These are phyloP conservation scores for Pseudogymnoascus sp. DNA, from an alignment of 2,329 filamentous ascomycete genomes.

Conservation along the genomic window DNA sequence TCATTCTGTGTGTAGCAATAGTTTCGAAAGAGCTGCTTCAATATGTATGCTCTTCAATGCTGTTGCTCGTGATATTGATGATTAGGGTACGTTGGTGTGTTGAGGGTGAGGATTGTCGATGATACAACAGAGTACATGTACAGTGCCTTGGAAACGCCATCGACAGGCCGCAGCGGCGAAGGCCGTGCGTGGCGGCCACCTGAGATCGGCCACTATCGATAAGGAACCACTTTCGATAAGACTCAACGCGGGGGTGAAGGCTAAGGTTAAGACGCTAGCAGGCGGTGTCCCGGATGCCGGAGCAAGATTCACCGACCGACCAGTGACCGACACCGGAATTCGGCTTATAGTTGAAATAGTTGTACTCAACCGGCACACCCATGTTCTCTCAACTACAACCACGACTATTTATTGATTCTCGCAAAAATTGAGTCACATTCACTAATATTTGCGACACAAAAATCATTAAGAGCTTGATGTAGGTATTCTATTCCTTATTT, in stretches of 20 bases:
- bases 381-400: neutral
- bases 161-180: neutral
- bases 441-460: slow-evolving; percentile 3
- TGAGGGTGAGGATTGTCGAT: neutral
- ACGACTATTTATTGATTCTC: neutral
- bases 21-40: neutral
- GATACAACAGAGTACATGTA: slow-evolving; percentile 6
- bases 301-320: neutral
- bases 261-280: neutral
- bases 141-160: slow-evolving; percentile 4
- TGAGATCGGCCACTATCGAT: slow-evolving; percentile 5
- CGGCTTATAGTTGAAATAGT: neutral
- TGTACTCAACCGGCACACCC: neutral
- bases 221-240: slow-evolving; percentile 2
- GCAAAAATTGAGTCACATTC: neutral
- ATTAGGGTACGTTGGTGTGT: neutral
- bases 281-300: neutral
- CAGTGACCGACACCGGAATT: slow-evolving; percentile 7
- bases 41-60: neutral
- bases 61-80: neutral
- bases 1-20: neutral
- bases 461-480: neutral
- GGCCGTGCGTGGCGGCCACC: neutral
- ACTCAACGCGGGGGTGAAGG: neutral
- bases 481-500: neutral